Conservation (phyloP, 805 yeast genomes). For the Barnettozyma pratensis region DNA sequence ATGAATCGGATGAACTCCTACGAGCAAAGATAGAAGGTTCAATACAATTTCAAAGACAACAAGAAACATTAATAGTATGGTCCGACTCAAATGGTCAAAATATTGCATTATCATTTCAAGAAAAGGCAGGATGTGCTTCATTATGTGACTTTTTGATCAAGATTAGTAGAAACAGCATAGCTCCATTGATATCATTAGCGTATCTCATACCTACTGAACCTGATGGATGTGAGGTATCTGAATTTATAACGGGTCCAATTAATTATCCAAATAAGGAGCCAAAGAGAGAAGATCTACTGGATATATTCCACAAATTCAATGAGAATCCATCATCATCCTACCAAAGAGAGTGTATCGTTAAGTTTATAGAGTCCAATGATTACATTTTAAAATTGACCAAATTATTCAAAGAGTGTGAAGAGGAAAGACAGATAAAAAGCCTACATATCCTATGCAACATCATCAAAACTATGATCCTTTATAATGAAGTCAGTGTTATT, state of each 20-base stretch:
- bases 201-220: slow-evolving; percentile 50
- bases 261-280: slow-evolving; percentile 58
- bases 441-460: slow-evolving; percentile 69
- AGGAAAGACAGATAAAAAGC: slow-evolving; percentile 42
- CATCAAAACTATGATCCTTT: slow-evolving; percentile 61
- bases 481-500: slow-evolving; percentile 61
- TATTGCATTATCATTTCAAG: slow-evolving; percentile 89
- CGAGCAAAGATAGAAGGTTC: slow-evolving; percentile 65
- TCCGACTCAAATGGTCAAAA: slow-evolving; percentile 68
- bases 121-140: slow-evolving; percentile 80
- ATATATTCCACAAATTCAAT: slow-evolving; percentile 50
- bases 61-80: slow-evolving; percentile 93
- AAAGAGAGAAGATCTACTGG: slow-evolving; percentile 41
- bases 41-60: slow-evolving; percentile 87
- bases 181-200: slow-evolving; percentile 68
- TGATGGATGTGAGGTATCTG: slow-evolving; percentile 53
- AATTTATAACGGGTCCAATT: slow-evolving; percentile 76
- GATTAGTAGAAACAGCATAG: slow-evolving; percentile 47
- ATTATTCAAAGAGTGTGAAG: slow-evolving; percentile 55
- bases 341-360: slow-evolving; percentile 55
- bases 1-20: slow-evolving; percentile 53
- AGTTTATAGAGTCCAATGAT: slow-evolving; percentile 46
- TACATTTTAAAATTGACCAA: slow-evolving; percentile 49
- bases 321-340: slow-evolving; percentile 52
- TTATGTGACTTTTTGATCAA: slow-evolving; percentile 75